These are phyloP conservation scores for Wilcoxina mikolae DNA, from an alignment of 495 filamentous ascomycete genomes.

Conservation along the genomic window DNA sequence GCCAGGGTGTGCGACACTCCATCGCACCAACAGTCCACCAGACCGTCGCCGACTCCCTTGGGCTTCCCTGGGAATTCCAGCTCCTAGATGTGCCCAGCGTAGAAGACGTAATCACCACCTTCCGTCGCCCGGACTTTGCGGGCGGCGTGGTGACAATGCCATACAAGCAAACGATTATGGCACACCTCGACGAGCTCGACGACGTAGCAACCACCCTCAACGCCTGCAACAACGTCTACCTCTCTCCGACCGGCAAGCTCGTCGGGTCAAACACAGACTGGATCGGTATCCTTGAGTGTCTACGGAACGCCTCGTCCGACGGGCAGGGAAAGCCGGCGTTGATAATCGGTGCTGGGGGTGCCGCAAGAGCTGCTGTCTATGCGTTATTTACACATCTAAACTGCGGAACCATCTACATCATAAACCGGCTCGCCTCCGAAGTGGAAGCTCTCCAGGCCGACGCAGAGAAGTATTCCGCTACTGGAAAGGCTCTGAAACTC, in stretches of 20 bases:
- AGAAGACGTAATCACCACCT: slow-evolving; percentile 27
- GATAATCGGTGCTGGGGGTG: slow-evolving; percentile 36
- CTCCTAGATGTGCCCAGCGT: slow-evolving; percentile 31
- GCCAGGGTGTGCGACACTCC: slow-evolving; percentile 34
- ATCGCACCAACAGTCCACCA: slow-evolving; percentile 35
- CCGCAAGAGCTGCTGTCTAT: slow-evolving; percentile 33
- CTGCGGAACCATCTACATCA: slow-evolving; percentile 42
- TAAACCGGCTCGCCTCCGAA: slow-evolving; percentile 50
- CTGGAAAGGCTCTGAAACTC: slow-evolving; percentile 38
- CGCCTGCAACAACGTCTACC: slow-evolving; percentile 35
- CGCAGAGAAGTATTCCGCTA: slow-evolving; percentile 30
- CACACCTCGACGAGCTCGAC: slow-evolving; percentile 31
- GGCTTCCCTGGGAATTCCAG: slow-evolving; percentile 31
- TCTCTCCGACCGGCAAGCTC: slow-evolving; percentile 21
- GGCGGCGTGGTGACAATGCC: slow-evolving; percentile 39
- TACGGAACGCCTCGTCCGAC: slow-evolving; percentile 5
- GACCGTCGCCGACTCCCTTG: slow-evolving; percentile 31
- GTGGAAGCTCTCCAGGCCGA: slow-evolving; percentile 47
- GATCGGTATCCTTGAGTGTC: slow-evolving; percentile 30
- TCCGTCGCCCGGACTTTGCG: slow-evolving; percentile 29
- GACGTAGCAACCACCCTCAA: slow-evolving; percentile 29
- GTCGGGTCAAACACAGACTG: slow-evolving; percentile 38
- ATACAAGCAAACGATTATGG: slow-evolving; percentile 34
- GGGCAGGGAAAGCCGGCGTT: slow-evolving; percentile 26
- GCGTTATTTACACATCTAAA: slow-evolving; percentile 22